Evolutionary conservation across 768 basidiomycete genomes (phyloP).

Genomic region (Chlorophyllum brunneum): DNA sequence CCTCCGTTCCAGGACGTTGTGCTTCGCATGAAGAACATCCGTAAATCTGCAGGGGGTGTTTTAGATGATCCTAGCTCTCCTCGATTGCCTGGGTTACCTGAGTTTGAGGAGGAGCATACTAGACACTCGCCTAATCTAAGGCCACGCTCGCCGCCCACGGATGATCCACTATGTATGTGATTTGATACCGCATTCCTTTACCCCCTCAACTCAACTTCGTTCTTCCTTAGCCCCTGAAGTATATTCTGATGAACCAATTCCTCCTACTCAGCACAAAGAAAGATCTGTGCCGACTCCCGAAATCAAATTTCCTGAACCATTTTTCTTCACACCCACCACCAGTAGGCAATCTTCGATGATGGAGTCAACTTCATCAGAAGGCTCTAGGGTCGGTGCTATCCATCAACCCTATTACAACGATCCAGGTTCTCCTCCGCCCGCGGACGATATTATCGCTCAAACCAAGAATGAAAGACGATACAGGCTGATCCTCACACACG

Average conservation of each 20-base stretch:
- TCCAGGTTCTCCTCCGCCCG: constrained; percentile 31
- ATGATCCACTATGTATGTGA: not conserved
- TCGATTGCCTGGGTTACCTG: not conserved
- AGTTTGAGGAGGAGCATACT: not conserved
- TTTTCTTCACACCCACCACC: constrained; percentile 25
- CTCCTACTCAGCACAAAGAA: constrained; percentile 27
- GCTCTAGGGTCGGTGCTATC: constrained; percentile 20
- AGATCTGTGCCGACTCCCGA: constrained; percentile 26
- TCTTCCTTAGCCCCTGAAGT: not conserved
- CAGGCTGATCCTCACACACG: constrained; percentile 59
- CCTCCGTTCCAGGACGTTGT: constrained; percentile 51
- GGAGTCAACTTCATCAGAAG: constrained; percentile 22
- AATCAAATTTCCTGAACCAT: constrained; percentile 32
- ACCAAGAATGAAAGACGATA: constrained; percentile 64
- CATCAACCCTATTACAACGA: constrained; percentile 24
- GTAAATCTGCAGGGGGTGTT: constrained; percentile 25
- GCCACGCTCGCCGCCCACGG: constrained; percentile 21
- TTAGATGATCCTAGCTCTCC: constrained; percentile 22
- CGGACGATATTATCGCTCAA: constrained; percentile 35
- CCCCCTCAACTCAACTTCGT: not conserved
- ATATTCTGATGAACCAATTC: not conserved
- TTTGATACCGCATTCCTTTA: not conserved
- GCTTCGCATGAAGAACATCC: constrained; percentile 39
- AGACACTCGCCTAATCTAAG: constrained; percentile 35
- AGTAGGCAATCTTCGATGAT: constrained; percentile 29